Base-by-base conservation (phyloP, 2,329 filamentous ascomycete species). In the Aspergillus pseudoterreus region DNA sequence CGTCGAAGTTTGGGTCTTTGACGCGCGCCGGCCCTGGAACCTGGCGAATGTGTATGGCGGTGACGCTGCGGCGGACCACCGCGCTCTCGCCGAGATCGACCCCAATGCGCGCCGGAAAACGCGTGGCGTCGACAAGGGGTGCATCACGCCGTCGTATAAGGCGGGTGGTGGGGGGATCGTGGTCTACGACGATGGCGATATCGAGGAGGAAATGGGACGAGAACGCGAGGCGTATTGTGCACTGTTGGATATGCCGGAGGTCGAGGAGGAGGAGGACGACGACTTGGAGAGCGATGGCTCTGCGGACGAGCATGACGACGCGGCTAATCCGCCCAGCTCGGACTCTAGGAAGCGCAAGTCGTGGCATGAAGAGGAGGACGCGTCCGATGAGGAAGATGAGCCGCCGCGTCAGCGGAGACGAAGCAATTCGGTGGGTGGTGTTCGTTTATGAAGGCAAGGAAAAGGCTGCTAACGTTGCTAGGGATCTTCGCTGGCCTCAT, bases 1-100 rank as follows among this genome's bases (percentile, higher is more conserved):
- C n/a, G 89, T 97, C 1, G 91, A 96, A 68, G 87, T 96, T 30
- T 99, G 94, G 94, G 82, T 97, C 10, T 80, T 97, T 53, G 94
- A 99, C 72, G 84, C 92, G 24, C 83, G 94, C 70, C 81, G 94
- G 54, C 94, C 94, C 12, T 97, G 92, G 91, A 97, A 99, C 68
- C 69, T 99, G 65, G 85, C 84, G 57, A 99, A 99, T 69, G 84
- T 97, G 12, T 97, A 97, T 75, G 91, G 88, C 11, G 88, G 88
- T 3, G 82, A 83, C 54, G 78, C 82, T 1, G 69, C 80, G 9
- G 45, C 55, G 4, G 79, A 82, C 57, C 75, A 82, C 19, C 70
- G 8, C 14, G 2, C 75, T 10, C 70, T 76, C 35, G 78, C 79
- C 19, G 74, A 71, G 22, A 72, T 77, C 19, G 68, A 74, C 33